Evolutionary conservation across 495 filamentous ascomycete species (phyloP).

Genomic region (Aspergillus saccharolyticus): DNA sequence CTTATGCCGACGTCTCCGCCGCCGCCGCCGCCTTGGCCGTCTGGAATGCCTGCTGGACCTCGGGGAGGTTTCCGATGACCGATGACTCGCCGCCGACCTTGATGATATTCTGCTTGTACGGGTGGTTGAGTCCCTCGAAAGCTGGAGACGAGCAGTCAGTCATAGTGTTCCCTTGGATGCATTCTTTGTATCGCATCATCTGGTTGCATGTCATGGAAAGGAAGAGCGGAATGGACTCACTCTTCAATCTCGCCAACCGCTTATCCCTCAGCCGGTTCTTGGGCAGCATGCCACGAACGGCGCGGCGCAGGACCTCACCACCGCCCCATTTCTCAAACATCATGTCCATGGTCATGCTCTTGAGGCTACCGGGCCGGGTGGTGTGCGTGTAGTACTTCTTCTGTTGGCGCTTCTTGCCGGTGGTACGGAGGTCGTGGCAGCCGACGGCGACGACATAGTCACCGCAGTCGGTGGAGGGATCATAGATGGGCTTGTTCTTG

Average conservation of each 20-base stretch:
- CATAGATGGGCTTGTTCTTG: conserved; percentile 98
- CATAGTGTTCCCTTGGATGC: no score
- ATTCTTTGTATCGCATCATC: no score
- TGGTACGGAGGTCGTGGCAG: conserved; percentile 80
- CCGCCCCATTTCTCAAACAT: conserved; percentile 94
- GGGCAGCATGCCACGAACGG: conserved; percentile 93
- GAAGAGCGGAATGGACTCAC: no score
- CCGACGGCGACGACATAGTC: conserved; percentile 95
- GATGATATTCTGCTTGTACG: conserved; percentile 84
- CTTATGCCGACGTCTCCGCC: conserved; percentile 15
- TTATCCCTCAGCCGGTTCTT: conserved; percentile 90
- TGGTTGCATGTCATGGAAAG: no score
- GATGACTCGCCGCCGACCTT: conserved; percentile 53
- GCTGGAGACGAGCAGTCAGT: conserved; percentile 47
- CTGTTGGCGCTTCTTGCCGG: conserved; percentile 85
- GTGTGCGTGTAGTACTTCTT: conserved; percentile 95
- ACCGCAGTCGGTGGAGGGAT: conserved; percentile 93
- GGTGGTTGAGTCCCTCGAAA: conserved; percentile 86
- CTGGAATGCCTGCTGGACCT: conserved; percentile 44
- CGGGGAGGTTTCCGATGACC: conserved; percentile 34
- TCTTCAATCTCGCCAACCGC: conserved; percentile 82
- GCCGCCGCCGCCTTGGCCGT: conserved; percentile 35
- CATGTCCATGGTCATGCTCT: conserved; percentile 86
- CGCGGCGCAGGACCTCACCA: conserved; percentile 85
- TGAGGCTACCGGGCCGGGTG: conserved; percentile 80